phyloP scores from a whole-genome alignment of 352 stramenopile genomes.

The Globisporangium perplexum region DNA sequence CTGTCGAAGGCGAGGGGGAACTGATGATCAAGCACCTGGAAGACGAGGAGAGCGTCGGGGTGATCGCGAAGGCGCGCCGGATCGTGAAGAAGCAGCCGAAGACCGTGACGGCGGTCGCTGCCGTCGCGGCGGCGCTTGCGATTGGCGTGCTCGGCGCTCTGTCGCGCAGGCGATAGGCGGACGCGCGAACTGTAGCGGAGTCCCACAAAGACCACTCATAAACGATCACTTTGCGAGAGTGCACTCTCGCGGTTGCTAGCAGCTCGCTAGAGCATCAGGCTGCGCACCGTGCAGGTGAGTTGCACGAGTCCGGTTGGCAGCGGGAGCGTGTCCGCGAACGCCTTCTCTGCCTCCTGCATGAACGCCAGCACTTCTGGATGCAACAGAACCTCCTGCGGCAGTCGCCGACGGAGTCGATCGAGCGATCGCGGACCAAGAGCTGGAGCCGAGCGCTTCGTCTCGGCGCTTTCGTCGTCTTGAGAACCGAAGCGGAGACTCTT shows the following conservation, averaged over 20 bases:
- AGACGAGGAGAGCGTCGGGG: neutral
- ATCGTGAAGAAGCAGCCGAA: constrained; percentile 5
- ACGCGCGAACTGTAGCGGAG: neutral
- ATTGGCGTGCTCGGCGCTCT: constrained; percentile 8
- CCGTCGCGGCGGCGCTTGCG: constrained; percentile 1
- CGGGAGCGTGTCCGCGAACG: neutral
- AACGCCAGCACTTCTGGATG: constrained; percentile 2
- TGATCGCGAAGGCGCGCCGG: constrained; percentile 9
- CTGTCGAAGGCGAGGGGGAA: constrained; percentile 80
- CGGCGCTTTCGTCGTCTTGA: neutral
- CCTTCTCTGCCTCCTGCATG: constrained; percentile 3
- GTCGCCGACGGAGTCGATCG: neutral
- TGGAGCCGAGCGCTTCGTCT: neutral
- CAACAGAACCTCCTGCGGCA: neutral
- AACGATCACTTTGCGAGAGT: neutral
- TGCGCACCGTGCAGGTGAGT: constrained; percentile 7
- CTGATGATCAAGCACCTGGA: constrained; percentile 84
- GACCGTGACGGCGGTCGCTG: neutral
- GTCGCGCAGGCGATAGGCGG: constrained; percentile 5
- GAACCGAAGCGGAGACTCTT: neutral
- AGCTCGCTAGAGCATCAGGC: neutral
- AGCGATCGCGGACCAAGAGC: neutral
- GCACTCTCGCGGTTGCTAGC: no score
- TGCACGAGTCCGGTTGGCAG: constrained; percentile 1
- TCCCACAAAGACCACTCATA: neutral